These are phyloP conservation scores for Thoreauomyces humboldtii DNA, from an alignment of 192 early-diverging fungal genomes.

Conservation along the genomic window DNA sequence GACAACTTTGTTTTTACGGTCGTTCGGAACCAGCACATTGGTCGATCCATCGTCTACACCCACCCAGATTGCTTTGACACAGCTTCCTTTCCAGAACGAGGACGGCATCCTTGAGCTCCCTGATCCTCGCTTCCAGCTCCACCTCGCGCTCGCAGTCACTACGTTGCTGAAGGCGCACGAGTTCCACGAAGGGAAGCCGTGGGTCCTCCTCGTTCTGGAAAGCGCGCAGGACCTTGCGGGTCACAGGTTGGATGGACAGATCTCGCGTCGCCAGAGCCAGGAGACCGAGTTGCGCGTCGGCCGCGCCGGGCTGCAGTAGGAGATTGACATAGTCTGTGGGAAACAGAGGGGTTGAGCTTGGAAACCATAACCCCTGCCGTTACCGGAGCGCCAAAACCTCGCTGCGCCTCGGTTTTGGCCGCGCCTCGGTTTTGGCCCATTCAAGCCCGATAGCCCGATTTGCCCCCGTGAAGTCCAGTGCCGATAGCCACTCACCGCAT, in stretches of 20 bases:
- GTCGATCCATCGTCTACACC: too few relatives aligned
- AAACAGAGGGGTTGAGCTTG: not conserved
- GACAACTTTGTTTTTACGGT: too few relatives aligned
- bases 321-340: conserved; percentile 2
- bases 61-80: conserved; percentile 6
- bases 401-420: too few relatives aligned
- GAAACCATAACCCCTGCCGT: not conserved
- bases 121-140: not conserved
- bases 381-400: not conserved
- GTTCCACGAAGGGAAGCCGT: not conserved
- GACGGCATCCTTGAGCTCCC: not conserved
- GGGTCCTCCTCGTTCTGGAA: not conserved
- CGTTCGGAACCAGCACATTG: too few relatives aligned
- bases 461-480: not conserved
- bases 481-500: not conserved
- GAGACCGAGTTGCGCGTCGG: not conserved
- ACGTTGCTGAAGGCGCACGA: not conserved
- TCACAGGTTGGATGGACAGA: not conserved
- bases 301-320: not conserved
- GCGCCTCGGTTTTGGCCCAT: too few relatives aligned
- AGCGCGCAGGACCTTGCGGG: not conserved
- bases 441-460: not conserved
- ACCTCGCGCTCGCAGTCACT: not conserved
- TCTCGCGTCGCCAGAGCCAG: not conserved
- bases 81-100: conserved; percentile 1